Evolutionary conservation across 2,329 filamentous ascomycete genomes (phyloP).

Genomic region (Pseudophaeomoniella oleicola): DNA sequence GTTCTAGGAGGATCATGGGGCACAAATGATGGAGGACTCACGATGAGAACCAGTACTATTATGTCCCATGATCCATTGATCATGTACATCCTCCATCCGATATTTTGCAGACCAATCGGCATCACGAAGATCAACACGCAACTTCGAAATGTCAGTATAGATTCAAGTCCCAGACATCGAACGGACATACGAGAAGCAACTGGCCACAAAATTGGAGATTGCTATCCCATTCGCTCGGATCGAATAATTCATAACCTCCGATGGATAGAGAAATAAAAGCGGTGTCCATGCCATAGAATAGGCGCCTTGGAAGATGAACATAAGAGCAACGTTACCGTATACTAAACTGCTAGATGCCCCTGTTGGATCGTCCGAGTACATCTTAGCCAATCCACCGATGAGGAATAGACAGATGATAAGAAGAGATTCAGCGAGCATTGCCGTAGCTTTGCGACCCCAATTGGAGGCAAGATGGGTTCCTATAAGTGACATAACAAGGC

Average conservation of each 20-base stretch:
- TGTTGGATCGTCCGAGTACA: constrained; percentile 13
- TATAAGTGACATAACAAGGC: constrained; percentile 24
- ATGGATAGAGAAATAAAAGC: constrained; percentile 32
- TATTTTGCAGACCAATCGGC: constrained; percentile 25
- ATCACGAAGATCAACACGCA: constrained; percentile 25
- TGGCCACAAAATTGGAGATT: constrained; percentile 17
- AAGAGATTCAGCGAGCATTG: constrained; percentile 16
- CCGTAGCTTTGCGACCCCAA: constrained; percentile 27
- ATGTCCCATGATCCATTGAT: constrained; percentile 32
- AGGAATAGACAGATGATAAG: constrained; percentile 32
- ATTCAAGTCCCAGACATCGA: too few relatives aligned
- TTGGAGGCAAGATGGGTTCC: constrained; percentile 28
- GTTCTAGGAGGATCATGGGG: too few relatives aligned
- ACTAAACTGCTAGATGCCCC: constrained; percentile 12
- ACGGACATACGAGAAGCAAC: constrained; percentile 4
- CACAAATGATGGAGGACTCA: too few relatives aligned
- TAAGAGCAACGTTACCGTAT: constrained; percentile 31
- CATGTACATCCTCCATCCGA: constrained; percentile 34
- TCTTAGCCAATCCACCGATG: constrained; percentile 35
- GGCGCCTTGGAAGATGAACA: constrained; percentile 38
- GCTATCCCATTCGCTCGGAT: constrained; percentile 34
- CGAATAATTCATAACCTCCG: constrained; percentile 35
- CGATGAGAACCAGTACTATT: constrained; percentile 23
- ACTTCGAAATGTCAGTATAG: too few relatives aligned
- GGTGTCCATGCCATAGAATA: constrained; percentile 38